Conservation (phyloP, 2,329 filamentous ascomycete genomes). For the Penicillium crustosum region DNA sequence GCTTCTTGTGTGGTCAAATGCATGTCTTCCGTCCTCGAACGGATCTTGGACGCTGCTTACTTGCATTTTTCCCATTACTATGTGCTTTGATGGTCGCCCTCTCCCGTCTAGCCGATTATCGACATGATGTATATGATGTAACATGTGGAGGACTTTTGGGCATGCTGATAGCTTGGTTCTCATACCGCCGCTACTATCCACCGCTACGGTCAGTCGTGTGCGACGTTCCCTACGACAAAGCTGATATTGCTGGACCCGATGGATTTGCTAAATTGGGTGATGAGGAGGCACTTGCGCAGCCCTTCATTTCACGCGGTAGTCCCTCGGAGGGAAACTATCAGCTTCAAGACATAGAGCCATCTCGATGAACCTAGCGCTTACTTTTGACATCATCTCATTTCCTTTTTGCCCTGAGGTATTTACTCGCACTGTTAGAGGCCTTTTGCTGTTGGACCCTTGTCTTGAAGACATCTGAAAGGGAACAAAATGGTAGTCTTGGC, state of each 20-base stretch:
- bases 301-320: constrained; percentile 15
- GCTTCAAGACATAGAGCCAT: constrained; percentile 20
- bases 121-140: constrained; percentile 65
- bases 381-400: background rate
- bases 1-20: constrained; percentile 55
- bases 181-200: constrained; percentile 62
- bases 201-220: constrained; percentile 52
- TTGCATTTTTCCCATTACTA: constrained; percentile 57
- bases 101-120: constrained; percentile 62
- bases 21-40: constrained; percentile 59
- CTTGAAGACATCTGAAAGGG: background rate
- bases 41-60: constrained; percentile 55
- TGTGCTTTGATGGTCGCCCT: constrained; percentile 61
- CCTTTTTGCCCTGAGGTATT: background rate
- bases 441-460: background rate
- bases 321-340: constrained; percentile 27
- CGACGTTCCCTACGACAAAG: constrained; percentile 50
- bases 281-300: constrained; percentile 28
- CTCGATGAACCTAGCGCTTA: constrained; percentile 7
- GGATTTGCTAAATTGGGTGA: constrained; percentile 37
- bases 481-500: background rate
- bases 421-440: background rate
- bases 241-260: constrained; percentile 22
- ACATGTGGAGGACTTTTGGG: constrained; percentile 57
- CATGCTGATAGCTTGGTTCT: constrained; percentile 55